A percentile compares a stretch with the other conserved stretches of the same genome.
Evolutionary conservation across 2,329 filamentous ascomycete genomes (phyloP).

Genomic region (Juglanconis oblonga): DNA sequence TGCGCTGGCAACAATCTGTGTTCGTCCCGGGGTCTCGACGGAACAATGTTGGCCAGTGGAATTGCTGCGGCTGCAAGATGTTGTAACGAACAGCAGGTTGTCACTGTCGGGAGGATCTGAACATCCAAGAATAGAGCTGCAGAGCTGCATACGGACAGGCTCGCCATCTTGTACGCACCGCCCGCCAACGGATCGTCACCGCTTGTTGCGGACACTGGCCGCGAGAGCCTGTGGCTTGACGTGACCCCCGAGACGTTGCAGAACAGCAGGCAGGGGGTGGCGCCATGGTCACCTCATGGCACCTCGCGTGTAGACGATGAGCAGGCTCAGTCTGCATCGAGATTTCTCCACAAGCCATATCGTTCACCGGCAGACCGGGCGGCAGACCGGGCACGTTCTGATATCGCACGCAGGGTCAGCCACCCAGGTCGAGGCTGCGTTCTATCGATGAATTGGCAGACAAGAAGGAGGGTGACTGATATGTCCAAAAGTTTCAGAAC

Average conservation of each 20-base stretch:
- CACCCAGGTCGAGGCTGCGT: too few species aligned
- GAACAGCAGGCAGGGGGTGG: not conserved
- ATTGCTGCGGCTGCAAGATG: slow-evolving; percentile 2
- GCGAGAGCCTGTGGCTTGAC: not conserved
- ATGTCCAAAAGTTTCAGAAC: slow-evolving; percentile 1
- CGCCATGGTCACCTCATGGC: not conserved
- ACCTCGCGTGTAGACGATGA: not conserved
- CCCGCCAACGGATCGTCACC: slow-evolving; percentile 4
- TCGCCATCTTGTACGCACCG: not conserved
- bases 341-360: too few species aligned
- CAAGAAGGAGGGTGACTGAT: not conserved
- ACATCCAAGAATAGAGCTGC: not conserved
- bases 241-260: not conserved
- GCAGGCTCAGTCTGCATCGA: too few species aligned
- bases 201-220: not conserved
- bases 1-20: slow-evolving; percentile 2
- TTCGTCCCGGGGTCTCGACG: not conserved
- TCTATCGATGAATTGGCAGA: slow-evolving; percentile 5
- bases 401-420: not conserved
- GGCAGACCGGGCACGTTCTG: not conserved
- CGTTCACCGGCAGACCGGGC: too few species aligned
- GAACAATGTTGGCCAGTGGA: slow-evolving; percentile 11
- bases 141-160: not conserved
- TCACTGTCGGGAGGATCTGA: not conserved
- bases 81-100: not conserved